Evolutionary conservation across 495 filamentous ascomycete genomes (phyloP), one percentile per base, ranked within the genome.

Genomic region (Emericellopsis terricola): DNA sequence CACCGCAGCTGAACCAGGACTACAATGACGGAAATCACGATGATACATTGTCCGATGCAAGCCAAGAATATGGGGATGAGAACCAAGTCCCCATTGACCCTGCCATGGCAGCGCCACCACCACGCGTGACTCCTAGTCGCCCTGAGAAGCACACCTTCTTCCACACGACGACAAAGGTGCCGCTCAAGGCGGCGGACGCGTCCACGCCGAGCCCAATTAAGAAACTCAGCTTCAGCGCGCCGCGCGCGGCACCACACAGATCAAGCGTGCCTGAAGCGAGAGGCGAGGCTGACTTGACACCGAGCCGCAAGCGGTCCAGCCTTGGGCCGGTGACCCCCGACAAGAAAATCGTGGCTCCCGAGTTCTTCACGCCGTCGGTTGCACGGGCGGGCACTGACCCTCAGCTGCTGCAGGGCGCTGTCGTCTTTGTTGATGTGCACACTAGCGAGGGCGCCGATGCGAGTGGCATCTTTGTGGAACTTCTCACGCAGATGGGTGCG

Each of bases 391-490:
- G n/a, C n/a, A n/a, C n/a, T n/a, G 57, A 67, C 35, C 53, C 59
- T 3, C 46, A 51, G 1, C 43, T 73, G 1, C 59, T 92, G 1
- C 62, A 65, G 10, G 85, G 86, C 2, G 80, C 77, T 9, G 69
- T 86, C 2, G 78, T 89, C n/a, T 83, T 71, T 51, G 82, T 93
- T 8, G 87, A 97, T 56, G 83, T 94, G n/a, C 76, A 86, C 45
- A 89, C 82, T 2, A 78, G 69, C 21, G 83, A 93, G 48, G 85
- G 83, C 3, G 81, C 79, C 15, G 81, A 91, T 51, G 83, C 83
- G 11, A 85, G 78, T 39, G 68, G 70, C 11, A 73, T 89, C 32
- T 94, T 94, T 49, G 65, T 78, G 11, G 78, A 89, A 39, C 66
- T 92, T 6, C 61, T 94, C 27, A 67, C 66, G 4, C 73, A 80